Evolutionary conservation across 2,329 filamentous ascomycete genomes (phyloP).

Genomic region (Calonectria pauciramosa): DNA sequence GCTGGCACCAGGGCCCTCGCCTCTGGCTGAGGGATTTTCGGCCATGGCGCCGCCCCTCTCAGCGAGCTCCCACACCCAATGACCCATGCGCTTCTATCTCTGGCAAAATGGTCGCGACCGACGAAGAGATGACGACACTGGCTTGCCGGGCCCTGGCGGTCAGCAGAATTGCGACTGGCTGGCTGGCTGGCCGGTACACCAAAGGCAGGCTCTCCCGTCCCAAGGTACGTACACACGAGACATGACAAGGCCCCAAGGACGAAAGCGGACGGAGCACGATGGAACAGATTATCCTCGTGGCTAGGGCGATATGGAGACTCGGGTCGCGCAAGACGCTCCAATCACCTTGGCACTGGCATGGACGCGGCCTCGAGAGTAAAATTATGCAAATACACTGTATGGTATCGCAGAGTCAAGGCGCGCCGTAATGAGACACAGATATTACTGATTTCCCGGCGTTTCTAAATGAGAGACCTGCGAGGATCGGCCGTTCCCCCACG

Average conservation of each 20-base stretch:
- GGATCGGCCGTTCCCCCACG: slow-evolving; percentile 29
- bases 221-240: background rate
- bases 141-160: slow-evolving; percentile 41
- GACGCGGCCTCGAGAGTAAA: slow-evolving; percentile 25
- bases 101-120: slow-evolving; percentile 34
- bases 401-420: slow-evolving; percentile 3
- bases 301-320: slow-evolving; percentile 27
- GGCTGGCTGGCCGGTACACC: slow-evolving; percentile 22
- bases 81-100: slow-evolving; percentile 43
- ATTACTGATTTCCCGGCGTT: slow-evolving; percentile 14
- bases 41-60: slow-evolving; percentile 34
- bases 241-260: background rate
- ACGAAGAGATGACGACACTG: slow-evolving; percentile 45
- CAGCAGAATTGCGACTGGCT: slow-evolving; percentile 46
- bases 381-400: background rate
- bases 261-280: slow-evolving; percentile 8
- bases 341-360: slow-evolving; percentile 25
- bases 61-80: slow-evolving; percentile 31
- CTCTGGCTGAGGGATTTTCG: slow-evolving; percentile 47
- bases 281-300: slow-evolving; percentile 30
- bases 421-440: slow-evolving; percentile 1
- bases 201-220: background rate
- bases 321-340: slow-evolving; percentile 16
- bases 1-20: slow-evolving; percentile 41
- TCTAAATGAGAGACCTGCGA: slow-evolving; percentile 1